A percentile compares a stretch with the other conserved stretches of the same genome.
phyloP scores from a whole-genome alignment of 2,329 filamentous ascomycete genomes.

The Exophiala bonariae region DNA sequence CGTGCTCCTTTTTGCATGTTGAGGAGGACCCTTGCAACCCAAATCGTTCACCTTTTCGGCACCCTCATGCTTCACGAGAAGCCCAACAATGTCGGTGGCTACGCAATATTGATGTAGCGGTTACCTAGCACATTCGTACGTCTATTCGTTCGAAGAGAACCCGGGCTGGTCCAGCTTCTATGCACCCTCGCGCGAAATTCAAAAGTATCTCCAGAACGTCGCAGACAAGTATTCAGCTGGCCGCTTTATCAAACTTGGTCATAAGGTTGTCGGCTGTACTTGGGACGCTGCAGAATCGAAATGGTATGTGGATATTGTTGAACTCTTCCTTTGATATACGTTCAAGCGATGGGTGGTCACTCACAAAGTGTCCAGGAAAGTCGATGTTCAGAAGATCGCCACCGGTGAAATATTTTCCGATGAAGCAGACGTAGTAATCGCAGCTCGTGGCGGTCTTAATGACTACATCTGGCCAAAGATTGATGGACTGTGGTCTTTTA shows the following conservation, averaged over 20 bases:
- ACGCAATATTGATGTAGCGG: slow-evolving; percentile 28
- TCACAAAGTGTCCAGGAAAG: too few species aligned
- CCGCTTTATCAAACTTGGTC: slow-evolving; percentile 59
- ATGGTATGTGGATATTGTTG: slow-evolving; percentile 27
- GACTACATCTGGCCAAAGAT: slow-evolving; percentile 30
- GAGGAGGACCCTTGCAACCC: background rate
- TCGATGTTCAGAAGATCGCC: slow-evolving; percentile 1
- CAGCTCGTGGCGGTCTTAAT: slow-evolving; percentile 55
- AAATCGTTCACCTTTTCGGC: background rate
- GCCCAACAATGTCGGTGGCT: background rate
- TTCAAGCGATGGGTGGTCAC: too few species aligned
- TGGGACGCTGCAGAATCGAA: slow-evolving; percentile 50
- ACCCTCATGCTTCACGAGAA: background rate
- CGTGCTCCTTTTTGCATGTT: background rate
- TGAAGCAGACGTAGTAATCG: slow-evolving; percentile 40
- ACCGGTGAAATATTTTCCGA: slow-evolving; percentile 8
- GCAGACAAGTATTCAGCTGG: slow-evolving; percentile 39
- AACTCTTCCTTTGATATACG: too few species aligned
- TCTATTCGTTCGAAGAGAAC: slow-evolving; percentile 21
- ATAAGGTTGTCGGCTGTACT: slow-evolving; percentile 50
- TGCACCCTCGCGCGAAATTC: slow-evolving; percentile 16
- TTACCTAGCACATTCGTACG: slow-evolving; percentile 42
- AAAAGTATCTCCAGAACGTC: slow-evolving; percentile 12
- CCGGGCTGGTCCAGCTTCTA: slow-evolving; percentile 16
- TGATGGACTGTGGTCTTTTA: slow-evolving; percentile 29